phyloP scores from a whole-genome alignment of 345 rosid genomes.

The Erucastrum elatum region DNA sequence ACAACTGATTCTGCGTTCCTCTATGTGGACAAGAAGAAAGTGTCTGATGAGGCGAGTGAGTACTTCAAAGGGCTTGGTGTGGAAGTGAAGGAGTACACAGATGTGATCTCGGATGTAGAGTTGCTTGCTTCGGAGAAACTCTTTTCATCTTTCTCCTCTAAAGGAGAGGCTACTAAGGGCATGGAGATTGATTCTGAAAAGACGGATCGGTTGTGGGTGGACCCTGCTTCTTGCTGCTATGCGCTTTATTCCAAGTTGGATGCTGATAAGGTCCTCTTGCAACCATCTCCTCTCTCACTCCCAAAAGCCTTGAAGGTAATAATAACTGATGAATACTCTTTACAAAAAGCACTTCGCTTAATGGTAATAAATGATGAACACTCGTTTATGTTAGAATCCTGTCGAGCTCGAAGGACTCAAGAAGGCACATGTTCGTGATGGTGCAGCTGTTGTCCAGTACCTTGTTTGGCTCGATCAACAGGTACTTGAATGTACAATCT shows the following conservation, averaged over 20 bases:
- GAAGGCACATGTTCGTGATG: constrained; percentile 93
- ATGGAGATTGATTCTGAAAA: constrained; percentile 35
- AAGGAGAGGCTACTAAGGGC: constrained; percentile 14
- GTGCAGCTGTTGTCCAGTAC: constrained; percentile 97
- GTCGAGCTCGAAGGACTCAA: constrained; percentile 85
- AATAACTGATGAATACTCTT: constrained; percentile 15
- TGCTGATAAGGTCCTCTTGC: constrained; percentile 61
- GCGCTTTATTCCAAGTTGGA: constrained; percentile 82
- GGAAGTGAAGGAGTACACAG: constrained; percentile 69
- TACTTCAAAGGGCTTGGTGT: constrained; percentile 57
- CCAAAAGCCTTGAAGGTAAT: constrained; percentile 89
- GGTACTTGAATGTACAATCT: constrained; percentile 36
- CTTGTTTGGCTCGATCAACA: constrained; percentile 89
- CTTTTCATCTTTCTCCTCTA: constrained; percentile 36
- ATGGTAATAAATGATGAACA: constrained; percentile 28
- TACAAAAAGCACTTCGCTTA: neutral
- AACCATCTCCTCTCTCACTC: constrained; percentile 88
- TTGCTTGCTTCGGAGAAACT: constrained; percentile 68
- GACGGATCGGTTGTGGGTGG: constrained; percentile 70
- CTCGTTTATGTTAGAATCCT: constrained; percentile 55
- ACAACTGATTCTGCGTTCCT: constrained; percentile 67
- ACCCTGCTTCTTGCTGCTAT: constrained; percentile 82
- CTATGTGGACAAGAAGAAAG: constrained; percentile 78
- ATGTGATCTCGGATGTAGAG: constrained; percentile 64
- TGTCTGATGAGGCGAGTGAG: constrained; percentile 59